phyloP scores from a whole-genome alignment of 2,329 filamentous ascomycete species.

The Stagonosporopsis tanaceti region DNA sequence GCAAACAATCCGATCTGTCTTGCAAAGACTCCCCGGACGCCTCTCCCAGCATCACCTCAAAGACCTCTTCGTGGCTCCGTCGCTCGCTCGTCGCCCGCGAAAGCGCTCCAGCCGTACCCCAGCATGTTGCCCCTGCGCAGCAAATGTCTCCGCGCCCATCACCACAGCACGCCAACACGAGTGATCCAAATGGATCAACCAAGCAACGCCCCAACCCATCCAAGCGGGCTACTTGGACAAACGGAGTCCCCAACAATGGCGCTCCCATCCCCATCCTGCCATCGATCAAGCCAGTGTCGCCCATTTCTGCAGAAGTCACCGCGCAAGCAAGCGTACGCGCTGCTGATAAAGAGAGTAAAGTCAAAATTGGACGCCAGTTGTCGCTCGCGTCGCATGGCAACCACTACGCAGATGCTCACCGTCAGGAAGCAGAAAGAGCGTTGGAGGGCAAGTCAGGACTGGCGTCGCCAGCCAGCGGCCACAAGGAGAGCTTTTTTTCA shows the following conservation, averaged over 20 bases:
- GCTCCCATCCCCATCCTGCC: conserved; percentile 96
- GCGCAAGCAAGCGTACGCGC: conserved; percentile 80
- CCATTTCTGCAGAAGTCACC: conserved; percentile 91
- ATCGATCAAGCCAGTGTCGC: conserved; percentile 92
- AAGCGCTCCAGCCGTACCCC: conserved; percentile 67
- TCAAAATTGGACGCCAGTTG: conserved; percentile 91
- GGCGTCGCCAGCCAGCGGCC: conserved; percentile 77
- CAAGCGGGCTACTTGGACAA: conserved; percentile 95
- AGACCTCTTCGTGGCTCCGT: conserved; percentile 92
- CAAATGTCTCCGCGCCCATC: conserved; percentile 53
- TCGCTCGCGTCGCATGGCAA: conserved; percentile 92
- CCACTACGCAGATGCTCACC: conserved; percentile 87
- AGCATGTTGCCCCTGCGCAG: conserved; percentile 51
- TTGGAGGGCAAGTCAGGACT: conserved; percentile 82
- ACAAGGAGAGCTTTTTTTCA: conserved; percentile 98
- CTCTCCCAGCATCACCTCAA: conserved; percentile 71
- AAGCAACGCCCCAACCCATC: conserved; percentile 66
- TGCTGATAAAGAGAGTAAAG: conserved; percentile 67
- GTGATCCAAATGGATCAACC: conserved; percentile 53
- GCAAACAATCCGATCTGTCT: conserved; percentile 87
- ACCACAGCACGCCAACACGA: conserved; percentile 54
- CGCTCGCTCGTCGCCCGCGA: conserved; percentile 88
- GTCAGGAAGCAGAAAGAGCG: conserved; percentile 89
- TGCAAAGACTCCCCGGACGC: conserved; percentile 65
- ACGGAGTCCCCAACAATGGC: conserved; percentile 74